Evolutionary conservation across 306 rosid genomes (phyloP).

Genomic region (Rubus idaeus): DNA sequence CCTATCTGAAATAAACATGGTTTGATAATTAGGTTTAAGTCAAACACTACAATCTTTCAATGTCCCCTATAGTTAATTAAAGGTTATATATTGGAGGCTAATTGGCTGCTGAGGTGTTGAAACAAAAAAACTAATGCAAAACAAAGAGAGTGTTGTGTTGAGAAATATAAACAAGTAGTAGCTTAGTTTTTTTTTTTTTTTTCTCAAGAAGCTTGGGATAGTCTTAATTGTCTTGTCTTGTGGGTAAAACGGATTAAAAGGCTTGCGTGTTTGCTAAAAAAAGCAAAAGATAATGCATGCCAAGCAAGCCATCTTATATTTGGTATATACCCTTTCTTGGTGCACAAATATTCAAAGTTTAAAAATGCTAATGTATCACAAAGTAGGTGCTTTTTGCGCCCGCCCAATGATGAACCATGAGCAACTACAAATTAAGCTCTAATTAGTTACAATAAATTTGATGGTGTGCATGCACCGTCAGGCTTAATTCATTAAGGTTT

Average conservation of each 20-base stretch:
- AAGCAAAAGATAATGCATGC: conserved; percentile 23
- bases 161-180: conserved; percentile 29
- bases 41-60: conserved; percentile 36
- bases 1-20: conserved; percentile 9
- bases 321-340: conserved; percentile 23
- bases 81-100: conserved; percentile 21
- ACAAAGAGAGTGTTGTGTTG: conserved; percentile 9
- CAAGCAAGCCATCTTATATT: conserved; percentile 28
- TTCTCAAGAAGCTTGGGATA: conserved; percentile 3
- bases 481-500: not conserved
- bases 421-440: conserved; percentile 44
- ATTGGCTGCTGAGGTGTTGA: conserved; percentile 37
- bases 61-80: conserved; percentile 36
- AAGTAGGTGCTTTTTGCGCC: conserved; percentile 49
- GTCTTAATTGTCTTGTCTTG: conserved; percentile 35
- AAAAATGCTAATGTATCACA: conserved; percentile 15
- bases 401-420: conserved; percentile 33
- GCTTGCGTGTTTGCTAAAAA: conserved; percentile 34
- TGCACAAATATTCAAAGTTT: conserved; percentile 33
- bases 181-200: too few relatives aligned
- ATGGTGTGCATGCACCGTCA: not conserved
- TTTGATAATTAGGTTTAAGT: conserved; percentile 27
- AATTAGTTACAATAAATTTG: not conserved
- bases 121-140: conserved; percentile 22
- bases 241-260: conserved; percentile 25